Percentiles rank a stretch among this genome's conserved stretches.
Conservation (phyloP, 257 asterid species). For the Parsonsia alboflavescens region DNA sequence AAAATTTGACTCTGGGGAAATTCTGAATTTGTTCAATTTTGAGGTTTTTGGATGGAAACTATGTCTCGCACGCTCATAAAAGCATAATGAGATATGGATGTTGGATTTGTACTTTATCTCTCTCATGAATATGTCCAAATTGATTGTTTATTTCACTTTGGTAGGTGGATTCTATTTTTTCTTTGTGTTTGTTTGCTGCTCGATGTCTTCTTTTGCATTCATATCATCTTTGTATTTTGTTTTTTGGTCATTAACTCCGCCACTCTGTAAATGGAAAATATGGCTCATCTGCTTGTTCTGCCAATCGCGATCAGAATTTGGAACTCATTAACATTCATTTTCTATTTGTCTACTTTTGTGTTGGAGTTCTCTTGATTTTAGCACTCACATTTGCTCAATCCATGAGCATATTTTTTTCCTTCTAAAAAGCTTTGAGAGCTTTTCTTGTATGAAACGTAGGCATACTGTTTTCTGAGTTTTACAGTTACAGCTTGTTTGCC, state of each 20-base stretch:
- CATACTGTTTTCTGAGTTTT: background rate
- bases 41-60: slow-evolving; percentile 1
- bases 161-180: background rate
- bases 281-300: background rate
- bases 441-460: background rate
- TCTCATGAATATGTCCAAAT: background rate
- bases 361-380: background rate
- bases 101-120: background rate
- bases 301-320: background rate
- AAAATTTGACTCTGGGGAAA: background rate
- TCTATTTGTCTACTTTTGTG: background rate
- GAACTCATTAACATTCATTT: background rate
- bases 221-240: background rate
- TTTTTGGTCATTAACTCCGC: background rate
- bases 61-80: background rate
- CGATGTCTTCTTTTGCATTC: background rate
- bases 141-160: background rate
- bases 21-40: background rate
- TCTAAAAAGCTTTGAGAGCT: background rate
- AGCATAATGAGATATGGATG: background rate
- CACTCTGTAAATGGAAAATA: background rate
- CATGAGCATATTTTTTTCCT: background rate
- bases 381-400: background rate
- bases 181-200: too few relatives aligned
- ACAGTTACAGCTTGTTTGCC: background rate